A percentile compares a stretch with the other conserved stretches of the same genome.
Evolutionary conservation across 1,139 yeast genomes (phyloP).

Genomic region (Ashbya aceris): DNA sequence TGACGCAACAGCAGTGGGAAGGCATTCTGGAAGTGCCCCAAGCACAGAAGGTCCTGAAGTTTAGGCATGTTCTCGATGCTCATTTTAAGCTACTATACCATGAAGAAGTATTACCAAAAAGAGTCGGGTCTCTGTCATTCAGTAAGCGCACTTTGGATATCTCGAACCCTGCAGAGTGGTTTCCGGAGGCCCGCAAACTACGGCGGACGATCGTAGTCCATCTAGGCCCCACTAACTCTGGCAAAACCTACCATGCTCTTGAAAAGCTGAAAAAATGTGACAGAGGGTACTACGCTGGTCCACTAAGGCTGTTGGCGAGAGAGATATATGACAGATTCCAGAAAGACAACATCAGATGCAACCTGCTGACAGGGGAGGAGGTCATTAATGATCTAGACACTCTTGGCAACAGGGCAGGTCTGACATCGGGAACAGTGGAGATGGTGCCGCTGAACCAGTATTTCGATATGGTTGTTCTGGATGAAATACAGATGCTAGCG

Average conservation of each 20-base stretch:
- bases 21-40: slow-evolving; percentile 5
- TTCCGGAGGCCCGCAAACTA: slow-evolving; percentile 74
- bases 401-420: slow-evolving; percentile 58
- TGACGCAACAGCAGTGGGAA: slow-evolving; percentile 11
- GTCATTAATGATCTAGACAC: slow-evolving; percentile 61
- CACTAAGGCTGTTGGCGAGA: slow-evolving; percentile 78
- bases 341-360: slow-evolving; percentile 57
- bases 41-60: slow-evolving; percentile 11
- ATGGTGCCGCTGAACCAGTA: slow-evolving; percentile 65
- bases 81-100: slow-evolving; percentile 16
- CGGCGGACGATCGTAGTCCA: slow-evolving; percentile 77
- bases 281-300: slow-evolving; percentile 94
- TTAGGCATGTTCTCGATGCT: slow-evolving; percentile 13
- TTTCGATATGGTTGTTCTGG: slow-evolving; percentile 84
- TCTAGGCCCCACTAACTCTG: slow-evolving; percentile 95
- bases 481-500: slow-evolving; percentile 92
- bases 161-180: slow-evolving; percentile 77
- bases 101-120: slow-evolving; percentile 21
- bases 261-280: slow-evolving; percentile 55
- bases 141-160: slow-evolving; percentile 34
- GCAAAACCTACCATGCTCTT: slow-evolving; percentile 85
- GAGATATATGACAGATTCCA: slow-evolving; percentile 82
- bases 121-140: slow-evolving; percentile 12
- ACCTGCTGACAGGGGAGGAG: slow-evolving; percentile 90
- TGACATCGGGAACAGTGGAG: slow-evolving; percentile 87